Conservation (phyloP, 805 yeast genomes). For the Cyberlindnera sargentensis region DNA sequence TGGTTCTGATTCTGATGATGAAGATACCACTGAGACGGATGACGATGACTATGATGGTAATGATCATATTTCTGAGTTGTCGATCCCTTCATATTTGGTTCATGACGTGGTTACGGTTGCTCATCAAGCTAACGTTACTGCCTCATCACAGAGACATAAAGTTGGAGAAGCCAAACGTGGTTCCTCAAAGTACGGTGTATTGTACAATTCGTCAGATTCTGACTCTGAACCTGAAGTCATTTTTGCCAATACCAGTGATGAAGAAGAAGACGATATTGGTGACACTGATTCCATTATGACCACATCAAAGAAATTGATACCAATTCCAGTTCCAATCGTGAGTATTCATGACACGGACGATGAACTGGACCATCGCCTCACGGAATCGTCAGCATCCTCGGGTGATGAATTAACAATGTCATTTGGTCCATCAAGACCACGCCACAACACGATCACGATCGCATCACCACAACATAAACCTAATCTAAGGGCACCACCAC, state of each 20-base stretch:
- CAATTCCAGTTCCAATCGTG: not conserved
- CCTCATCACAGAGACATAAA: constrained; percentile 1
- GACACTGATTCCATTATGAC: not conserved
- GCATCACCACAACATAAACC: constrained; percentile 10
- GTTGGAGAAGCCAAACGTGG: constrained; percentile 3
- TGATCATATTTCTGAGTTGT: constrained; percentile 10
- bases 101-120: constrained; percentile 5
- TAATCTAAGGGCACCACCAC: not conserved
- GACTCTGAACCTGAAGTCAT: constrained; percentile 14
- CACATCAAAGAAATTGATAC: not conserved
- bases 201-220: constrained; percentile 16
- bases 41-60: constrained; percentile 4
- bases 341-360: not conserved
- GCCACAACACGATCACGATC: constrained; percentile 28
- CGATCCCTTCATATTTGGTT: constrained; percentile 13
- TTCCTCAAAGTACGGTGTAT: constrained; percentile 22
- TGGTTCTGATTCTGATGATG: constrained; percentile 5
- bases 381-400: not conserved
- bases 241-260: constrained; percentile 12
- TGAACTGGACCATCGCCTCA: too few relatives aligned
- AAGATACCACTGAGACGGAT: not conserved
- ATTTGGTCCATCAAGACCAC: not conserved
- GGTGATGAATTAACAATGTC: constrained; percentile 8
- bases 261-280: constrained; percentile 27
- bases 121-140: not conserved